These are phyloP conservation scores for Triticum monococcum DNA, from an alignment of 176 grass and related monocot species.

Conservation along the genomic window DNA sequence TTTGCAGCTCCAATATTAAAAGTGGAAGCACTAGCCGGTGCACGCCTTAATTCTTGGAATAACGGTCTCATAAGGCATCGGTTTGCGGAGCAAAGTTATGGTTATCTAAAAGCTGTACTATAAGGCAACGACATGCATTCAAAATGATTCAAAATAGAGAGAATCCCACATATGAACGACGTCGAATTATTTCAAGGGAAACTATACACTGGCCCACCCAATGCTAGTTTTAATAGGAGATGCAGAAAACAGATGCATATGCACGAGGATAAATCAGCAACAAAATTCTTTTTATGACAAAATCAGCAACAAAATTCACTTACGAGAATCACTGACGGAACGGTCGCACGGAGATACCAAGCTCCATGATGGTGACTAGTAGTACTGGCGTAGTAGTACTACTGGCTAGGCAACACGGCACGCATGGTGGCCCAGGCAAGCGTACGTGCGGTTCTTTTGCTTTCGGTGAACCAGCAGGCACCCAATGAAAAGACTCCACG, in stretches of 20 bases:
- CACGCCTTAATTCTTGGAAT: not conserved
- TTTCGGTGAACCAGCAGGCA: not conserved
- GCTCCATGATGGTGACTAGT: not conserved
- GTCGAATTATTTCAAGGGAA: too few relatives aligned
- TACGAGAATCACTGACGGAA: not conserved
- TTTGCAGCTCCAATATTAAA: conserved; percentile 7
- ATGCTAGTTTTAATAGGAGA: not conserved
- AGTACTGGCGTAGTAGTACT: not conserved
- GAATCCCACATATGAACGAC: too few relatives aligned
- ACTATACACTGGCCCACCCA: too few relatives aligned
- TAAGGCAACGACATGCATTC: not conserved
- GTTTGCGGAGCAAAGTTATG: not conserved
- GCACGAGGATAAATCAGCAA: not conserved
- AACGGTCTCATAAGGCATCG: not conserved
- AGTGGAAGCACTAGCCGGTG: not conserved
- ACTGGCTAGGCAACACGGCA: not conserved
- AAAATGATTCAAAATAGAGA: too few relatives aligned
- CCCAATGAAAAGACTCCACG: not conserved
- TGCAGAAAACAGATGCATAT: not conserved
- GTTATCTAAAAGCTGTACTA: not conserved
- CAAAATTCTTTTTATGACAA: not conserved
- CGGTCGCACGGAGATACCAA: not conserved
- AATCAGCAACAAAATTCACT: not conserved
- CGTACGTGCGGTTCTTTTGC: conserved; percentile 31
- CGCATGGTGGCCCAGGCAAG: not conserved